phyloP scores from a whole-genome alignment of 1,139 yeast species.

The Candida sanyaensis region DNA sequence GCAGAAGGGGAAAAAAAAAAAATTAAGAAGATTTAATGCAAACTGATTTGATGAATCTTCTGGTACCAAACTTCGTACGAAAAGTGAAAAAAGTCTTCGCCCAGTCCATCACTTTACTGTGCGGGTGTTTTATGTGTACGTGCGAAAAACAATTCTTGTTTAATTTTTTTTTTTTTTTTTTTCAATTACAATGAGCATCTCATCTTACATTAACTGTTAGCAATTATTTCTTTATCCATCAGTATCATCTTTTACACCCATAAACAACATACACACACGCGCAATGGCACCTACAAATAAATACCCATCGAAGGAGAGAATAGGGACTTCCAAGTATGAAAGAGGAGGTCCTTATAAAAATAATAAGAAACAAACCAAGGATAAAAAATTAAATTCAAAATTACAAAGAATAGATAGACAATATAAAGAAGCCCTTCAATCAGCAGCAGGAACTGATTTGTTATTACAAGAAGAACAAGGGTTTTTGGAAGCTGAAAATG shows the following conservation, averaged over 20 bases:
- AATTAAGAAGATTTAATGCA: neutral
- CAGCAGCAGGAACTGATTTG: constrained; percentile 87
- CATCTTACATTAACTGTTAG: neutral
- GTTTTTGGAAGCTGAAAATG: constrained; percentile 82
- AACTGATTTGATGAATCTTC: constrained; percentile 1
- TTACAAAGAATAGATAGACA: constrained; percentile 69
- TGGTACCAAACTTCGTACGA: neutral
- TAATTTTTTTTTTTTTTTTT: constrained; percentile 4
- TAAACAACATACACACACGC: neutral
- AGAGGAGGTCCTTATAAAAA: constrained; percentile 13
- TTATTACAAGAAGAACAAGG: constrained; percentile 85
- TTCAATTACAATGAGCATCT: neutral
- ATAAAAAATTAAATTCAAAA: constrained; percentile 64
- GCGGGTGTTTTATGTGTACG: neutral
- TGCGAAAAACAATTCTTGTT: neutral
- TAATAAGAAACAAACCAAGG: constrained; percentile 36
- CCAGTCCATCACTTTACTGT: neutral
- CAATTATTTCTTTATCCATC: no score
- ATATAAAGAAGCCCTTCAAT: constrained; percentile 72
- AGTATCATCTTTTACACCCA: no score
- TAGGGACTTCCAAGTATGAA: constrained; percentile 19
- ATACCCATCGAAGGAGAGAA: constrained; percentile 16
- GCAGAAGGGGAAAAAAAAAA: neutral
- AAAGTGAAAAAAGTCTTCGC: no score
- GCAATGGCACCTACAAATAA: neutral